Evolutionary conservation across 257 asterid genomes (phyloP).

Genomic region (Galeopsis tetrahit): DNA sequence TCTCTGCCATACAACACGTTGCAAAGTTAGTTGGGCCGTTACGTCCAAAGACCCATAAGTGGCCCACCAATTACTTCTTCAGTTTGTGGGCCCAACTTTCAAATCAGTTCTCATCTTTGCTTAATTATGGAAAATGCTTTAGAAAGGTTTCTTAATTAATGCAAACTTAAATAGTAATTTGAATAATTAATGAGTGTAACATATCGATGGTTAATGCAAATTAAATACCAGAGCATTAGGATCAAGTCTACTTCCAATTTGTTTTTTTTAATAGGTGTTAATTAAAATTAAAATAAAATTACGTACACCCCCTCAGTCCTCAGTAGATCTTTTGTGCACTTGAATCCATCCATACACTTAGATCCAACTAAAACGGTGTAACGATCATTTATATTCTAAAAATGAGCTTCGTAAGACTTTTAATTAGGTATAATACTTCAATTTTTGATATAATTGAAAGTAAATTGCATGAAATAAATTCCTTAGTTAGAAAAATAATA

Average conservation of each 20-base stretch:
- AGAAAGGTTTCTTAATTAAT: background rate
- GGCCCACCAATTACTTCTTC: slow-evolving; percentile 34
- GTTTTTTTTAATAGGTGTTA: too few species aligned
- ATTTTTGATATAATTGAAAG: too few species aligned
- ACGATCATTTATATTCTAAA: too few species aligned
- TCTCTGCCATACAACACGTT: background rate
- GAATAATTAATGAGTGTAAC: background rate
- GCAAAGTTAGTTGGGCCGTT: slow-evolving; percentile 41
- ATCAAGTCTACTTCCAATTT: background rate
- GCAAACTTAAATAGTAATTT: background rate
- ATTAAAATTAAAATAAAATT: too few species aligned
- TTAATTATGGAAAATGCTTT: slow-evolving; percentile 5
- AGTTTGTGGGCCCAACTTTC: slow-evolving; percentile 34
- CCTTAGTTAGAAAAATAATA: too few species aligned
- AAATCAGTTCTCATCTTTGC: background rate
- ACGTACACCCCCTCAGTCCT: too few species aligned
- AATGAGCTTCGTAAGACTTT: too few species aligned
- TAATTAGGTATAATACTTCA: too few species aligned
- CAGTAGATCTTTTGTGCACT: too few species aligned
- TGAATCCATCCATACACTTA: too few species aligned
- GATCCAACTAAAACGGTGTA: too few species aligned
- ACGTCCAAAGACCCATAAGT: slow-evolving; percentile 1
- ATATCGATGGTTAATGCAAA: background rate
- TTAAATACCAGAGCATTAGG: background rate
- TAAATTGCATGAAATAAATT: too few species aligned